Conservation (phyloP, 352 stramenopile species). For the Phytophthora agathidicida region DNA sequence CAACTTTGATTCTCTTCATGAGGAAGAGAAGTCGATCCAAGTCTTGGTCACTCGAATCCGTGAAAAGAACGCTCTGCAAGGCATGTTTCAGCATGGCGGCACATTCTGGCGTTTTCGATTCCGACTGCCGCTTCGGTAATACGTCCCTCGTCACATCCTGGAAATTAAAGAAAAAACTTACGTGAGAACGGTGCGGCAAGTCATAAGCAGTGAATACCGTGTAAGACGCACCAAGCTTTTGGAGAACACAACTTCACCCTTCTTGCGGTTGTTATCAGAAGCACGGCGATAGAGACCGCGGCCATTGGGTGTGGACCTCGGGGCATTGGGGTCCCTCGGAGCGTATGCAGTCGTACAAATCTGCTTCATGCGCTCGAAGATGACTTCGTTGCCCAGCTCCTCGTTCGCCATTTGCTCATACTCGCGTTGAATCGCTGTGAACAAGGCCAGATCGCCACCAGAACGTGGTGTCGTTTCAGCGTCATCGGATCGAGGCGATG, state of each 20-base stretch:
- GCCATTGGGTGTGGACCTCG: slow-evolving; percentile 27
- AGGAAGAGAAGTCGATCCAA: slow-evolving; percentile 78
- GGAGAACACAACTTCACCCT: slow-evolving; percentile 74
- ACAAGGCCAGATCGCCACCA: slow-evolving; percentile 49
- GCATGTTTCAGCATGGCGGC: slow-evolving; percentile 58
- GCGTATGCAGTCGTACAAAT: slow-evolving; percentile 54
- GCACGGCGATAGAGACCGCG: slow-evolving; percentile 54
- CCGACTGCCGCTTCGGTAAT: slow-evolving; percentile 54
- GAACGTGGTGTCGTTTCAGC: slow-evolving; percentile 14
- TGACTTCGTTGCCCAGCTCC: slow-evolving; percentile 62
- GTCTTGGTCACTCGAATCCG: slow-evolving; percentile 67
- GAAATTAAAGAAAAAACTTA: not conserved
- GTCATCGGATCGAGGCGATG: slow-evolving; percentile 20
- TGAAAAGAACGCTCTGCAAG: slow-evolving; percentile 67
- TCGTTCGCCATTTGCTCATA: slow-evolving; percentile 69
- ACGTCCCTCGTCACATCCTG: slow-evolving; percentile 49
- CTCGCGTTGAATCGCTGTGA: slow-evolving; percentile 60
- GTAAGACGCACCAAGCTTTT: slow-evolving; percentile 71
- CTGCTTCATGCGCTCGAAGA: slow-evolving; percentile 84
- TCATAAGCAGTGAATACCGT: no score
- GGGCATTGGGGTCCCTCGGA: slow-evolving; percentile 40
- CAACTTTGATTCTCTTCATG: slow-evolving; percentile 73
- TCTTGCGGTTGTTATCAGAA: slow-evolving; percentile 68
- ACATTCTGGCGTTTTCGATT: slow-evolving; percentile 63
- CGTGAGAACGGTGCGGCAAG: not conserved